phyloP scores from a whole-genome alignment of 306 rosid genomes.

The Castanea crenata region DNA sequence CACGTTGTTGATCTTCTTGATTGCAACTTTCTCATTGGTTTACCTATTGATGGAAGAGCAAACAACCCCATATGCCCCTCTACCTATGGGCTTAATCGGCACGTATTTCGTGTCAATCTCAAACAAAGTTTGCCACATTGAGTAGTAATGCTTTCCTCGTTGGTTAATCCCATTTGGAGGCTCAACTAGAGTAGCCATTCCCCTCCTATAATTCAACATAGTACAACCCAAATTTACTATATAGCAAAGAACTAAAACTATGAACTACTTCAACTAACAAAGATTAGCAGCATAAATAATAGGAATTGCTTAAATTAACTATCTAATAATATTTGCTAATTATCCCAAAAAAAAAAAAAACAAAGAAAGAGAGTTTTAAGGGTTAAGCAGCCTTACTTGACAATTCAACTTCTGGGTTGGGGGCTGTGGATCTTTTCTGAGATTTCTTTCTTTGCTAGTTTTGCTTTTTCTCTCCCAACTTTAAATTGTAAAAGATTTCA shows the following conservation, averaged over 20 bases:
- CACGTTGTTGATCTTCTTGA: slow-evolving; percentile 76
- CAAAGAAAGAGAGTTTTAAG: background rate
- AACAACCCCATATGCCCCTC: slow-evolving; percentile 83
- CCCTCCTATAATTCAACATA: slow-evolving; percentile 35
- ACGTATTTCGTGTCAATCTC: slow-evolving; percentile 81
- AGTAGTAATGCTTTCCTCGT: slow-evolving; percentile 62
- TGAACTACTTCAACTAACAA: slow-evolving; percentile 5
- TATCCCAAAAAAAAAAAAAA: background rate
- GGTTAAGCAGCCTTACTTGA: slow-evolving; percentile 63
- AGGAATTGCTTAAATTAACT: slow-evolving; percentile 14
- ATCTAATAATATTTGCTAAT: slow-evolving; percentile 7
- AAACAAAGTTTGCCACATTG: slow-evolving; percentile 74
- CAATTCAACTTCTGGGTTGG: slow-evolving; percentile 29
- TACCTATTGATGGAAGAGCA: slow-evolving; percentile 75
- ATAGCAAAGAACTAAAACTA: background rate
- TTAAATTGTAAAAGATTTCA: background rate
- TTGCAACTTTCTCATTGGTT: slow-evolving; percentile 81
- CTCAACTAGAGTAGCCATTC: slow-evolving; percentile 72
- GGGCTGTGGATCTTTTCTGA: slow-evolving; percentile 39
- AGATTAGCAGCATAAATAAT: slow-evolving; percentile 3
- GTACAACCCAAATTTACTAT: slow-evolving; percentile 12
- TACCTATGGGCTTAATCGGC: slow-evolving; percentile 79
- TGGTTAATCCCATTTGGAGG: slow-evolving; percentile 58
- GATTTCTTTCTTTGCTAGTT: slow-evolving; percentile 25
- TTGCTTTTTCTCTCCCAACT: slow-evolving; percentile 20